Percentiles rank a stretch among this genome's conserved stretches.
phyloP scores from a whole-genome alignment of 2,329 filamentous ascomycete species.

The Trichoderma asperellum region DNA sequence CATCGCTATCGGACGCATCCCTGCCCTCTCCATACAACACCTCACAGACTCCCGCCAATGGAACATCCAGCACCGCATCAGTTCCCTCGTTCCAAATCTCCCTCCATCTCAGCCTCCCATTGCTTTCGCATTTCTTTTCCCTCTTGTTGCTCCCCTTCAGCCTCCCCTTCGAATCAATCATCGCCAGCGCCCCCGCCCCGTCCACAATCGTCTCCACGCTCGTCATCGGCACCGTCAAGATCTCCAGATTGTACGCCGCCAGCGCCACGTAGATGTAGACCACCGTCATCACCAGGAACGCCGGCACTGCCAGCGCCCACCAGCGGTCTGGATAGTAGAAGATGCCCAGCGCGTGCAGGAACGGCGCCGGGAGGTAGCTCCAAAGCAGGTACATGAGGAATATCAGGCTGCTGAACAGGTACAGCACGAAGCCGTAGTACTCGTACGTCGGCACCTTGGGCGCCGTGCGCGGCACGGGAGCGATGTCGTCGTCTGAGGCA shows the following conservation, averaged over 20 bases:
- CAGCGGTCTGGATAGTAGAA: constrained; percentile 97
- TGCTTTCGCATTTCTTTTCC: constrained; percentile 44
- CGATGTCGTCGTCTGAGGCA: constrained; percentile 86
- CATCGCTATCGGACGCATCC: constrained; percentile 37
- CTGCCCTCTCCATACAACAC: constrained; percentile 76
- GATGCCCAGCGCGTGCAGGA: constrained; percentile 90
- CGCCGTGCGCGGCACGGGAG: constrained; percentile 81
- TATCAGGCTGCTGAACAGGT: constrained; percentile 81
- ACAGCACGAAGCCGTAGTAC: constrained; percentile 98
- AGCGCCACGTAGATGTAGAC: constrained; percentile 95
- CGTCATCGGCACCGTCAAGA: constrained; percentile 78
- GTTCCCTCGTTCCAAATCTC: constrained; percentile 89
- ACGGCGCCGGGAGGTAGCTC: constrained; percentile 89
- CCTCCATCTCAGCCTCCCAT: constrained; percentile 68
- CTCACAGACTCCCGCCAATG: constrained; percentile 92
- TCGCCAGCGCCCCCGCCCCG: constrained; percentile 82
- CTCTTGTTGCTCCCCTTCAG: constrained; percentile 46
- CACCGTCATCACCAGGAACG: constrained; percentile 84
- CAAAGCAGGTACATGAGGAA: constrained; percentile 77
- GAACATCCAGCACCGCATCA: constrained; percentile 96
- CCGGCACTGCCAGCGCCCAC: constrained; percentile 93
- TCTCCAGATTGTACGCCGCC: constrained; percentile 86
- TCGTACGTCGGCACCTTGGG: constrained; percentile 99
- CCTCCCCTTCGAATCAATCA: constrained; percentile 72
- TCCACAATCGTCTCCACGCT: constrained; percentile 91